Percentiles rank a stretch among this genome's conserved stretches.
phyloP scores from a whole-genome alignment of 2,329 filamentous ascomycete genomes.

The Penicillium sp. region DNA sequence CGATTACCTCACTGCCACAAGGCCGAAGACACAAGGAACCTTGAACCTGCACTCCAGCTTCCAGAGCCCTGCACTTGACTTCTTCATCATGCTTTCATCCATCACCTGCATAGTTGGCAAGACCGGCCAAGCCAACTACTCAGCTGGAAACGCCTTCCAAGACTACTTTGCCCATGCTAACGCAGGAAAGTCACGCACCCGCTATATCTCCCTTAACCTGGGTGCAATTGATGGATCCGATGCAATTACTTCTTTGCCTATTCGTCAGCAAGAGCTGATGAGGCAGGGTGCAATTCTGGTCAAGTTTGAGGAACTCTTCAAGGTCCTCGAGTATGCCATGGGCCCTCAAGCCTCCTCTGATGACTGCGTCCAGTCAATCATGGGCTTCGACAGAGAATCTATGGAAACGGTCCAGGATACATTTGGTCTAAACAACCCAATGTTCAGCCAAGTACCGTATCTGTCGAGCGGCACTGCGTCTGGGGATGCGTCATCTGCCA shows the following conservation, averaged over 20 bases:
- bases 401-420: constrained; percentile 1
- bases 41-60: constrained; percentile 1
- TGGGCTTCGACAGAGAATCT: constrained; percentile 1
- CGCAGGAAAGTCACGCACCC: background rate
- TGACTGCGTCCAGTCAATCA: background rate
- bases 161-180: background rate
- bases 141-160: constrained; percentile 1
- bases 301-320: constrained; percentile 2
- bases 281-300: constrained; percentile 1
- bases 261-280: constrained; percentile 1
- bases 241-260: background rate
- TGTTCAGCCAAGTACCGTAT: constrained; percentile 2
- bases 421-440: background rate
- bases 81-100: constrained; percentile 2
- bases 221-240: constrained; percentile 1
- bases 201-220: background rate
- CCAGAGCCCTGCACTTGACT: background rate
- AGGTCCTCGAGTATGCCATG: constrained; percentile 2
- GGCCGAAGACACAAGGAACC: constrained; percentile 1
- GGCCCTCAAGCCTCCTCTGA: background rate
- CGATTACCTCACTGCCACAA: background rate
- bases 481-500: background rate
- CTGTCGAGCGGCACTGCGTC: background rate
- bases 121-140: constrained; percentile 1
- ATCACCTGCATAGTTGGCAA: constrained; percentile 1